These are phyloP conservation scores for Neurospora sp. DNA, from an alignment of 495 filamentous ascomycete genomes.

Conservation along the genomic window DNA sequence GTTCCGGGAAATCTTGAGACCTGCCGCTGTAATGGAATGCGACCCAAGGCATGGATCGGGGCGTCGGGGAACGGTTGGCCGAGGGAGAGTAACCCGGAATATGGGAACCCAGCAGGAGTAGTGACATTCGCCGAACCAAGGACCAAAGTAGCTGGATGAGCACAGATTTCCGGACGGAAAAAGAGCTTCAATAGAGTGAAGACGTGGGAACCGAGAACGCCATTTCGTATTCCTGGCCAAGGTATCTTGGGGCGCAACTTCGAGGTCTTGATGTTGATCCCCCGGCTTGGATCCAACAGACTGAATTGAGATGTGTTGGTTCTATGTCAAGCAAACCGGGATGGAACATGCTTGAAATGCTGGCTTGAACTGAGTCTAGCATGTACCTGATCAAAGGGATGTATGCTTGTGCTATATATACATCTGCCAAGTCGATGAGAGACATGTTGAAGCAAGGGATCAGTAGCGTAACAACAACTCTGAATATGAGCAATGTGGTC, in stretches of 20 bases:
- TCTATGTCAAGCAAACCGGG: neutral
- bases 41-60: conserved; percentile 10
- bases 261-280: neutral
- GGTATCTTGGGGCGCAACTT: neutral
- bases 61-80: conserved; percentile 3
- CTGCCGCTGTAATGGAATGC: conserved; percentile 18
- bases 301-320: neutral
- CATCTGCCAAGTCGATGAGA: neutral
- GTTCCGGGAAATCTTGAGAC: conserved; percentile 5
- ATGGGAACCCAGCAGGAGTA: conserved; percentile 5
- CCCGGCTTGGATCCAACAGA: neutral
- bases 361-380: neutral
- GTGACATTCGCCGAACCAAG: neutral
- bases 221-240: neutral
- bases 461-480: neutral
- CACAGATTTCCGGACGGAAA: neutral
- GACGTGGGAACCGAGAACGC: neutral
- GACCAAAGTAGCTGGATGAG: neutral
- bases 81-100: conserved; percentile 13
- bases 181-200: neutral
- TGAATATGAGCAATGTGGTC: neutral
- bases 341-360: neutral
- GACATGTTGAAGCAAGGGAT: neutral
- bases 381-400: neutral
- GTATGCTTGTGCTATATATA: neutral